These are phyloP conservation scores for Massariosphaeria phaeospora DNA, from an alignment of 495 filamentous ascomycete genomes.

Conservation along the genomic window DNA sequence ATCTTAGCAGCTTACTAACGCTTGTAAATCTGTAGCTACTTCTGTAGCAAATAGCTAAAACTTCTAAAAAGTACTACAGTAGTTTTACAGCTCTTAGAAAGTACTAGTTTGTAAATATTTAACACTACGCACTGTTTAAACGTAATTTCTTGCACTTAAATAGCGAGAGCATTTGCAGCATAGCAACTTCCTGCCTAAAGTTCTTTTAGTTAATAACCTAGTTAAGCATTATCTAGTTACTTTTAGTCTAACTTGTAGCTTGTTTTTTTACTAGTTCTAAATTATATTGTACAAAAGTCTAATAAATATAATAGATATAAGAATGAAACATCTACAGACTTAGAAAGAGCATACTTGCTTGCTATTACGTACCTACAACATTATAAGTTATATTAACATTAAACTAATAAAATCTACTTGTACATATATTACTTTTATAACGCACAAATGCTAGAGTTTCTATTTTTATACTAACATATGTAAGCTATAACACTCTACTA, in stretches of 20 bases:
- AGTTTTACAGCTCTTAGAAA: not conserved
- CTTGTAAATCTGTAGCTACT: too few relatives aligned
- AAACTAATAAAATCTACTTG: constrained; percentile 17
- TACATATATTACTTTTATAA: constrained; percentile 1
- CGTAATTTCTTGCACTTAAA: constrained; percentile 1
- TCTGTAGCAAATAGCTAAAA: too few relatives aligned
- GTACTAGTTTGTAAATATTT: constrained; percentile 1
- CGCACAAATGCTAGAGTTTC: constrained; percentile 2
- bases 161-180: not conserved
- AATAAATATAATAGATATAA: not conserved
- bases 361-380: constrained; percentile 1
- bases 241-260: constrained; percentile 1
- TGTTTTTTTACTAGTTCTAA: constrained; percentile 1
- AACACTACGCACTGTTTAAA: constrained; percentile 3
- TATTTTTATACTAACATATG: not conserved
- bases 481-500: constrained; percentile 1
- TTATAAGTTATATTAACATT: not conserved
- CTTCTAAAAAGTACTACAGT: too few relatives aligned
- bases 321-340: constrained; percentile 4
- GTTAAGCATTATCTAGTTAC: constrained; percentile 3
- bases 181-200: constrained; percentile 2
- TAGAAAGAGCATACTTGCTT: constrained; percentile 3
- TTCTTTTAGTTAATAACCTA: not conserved
- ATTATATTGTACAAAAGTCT: constrained; percentile 2
- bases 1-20: too few relatives aligned